Evolutionary conservation across 768 basidiomycete species (phyloP), one percentile per base, ranked within the genome.

Genomic region (Tricholoma hemisulphureum): DNA sequence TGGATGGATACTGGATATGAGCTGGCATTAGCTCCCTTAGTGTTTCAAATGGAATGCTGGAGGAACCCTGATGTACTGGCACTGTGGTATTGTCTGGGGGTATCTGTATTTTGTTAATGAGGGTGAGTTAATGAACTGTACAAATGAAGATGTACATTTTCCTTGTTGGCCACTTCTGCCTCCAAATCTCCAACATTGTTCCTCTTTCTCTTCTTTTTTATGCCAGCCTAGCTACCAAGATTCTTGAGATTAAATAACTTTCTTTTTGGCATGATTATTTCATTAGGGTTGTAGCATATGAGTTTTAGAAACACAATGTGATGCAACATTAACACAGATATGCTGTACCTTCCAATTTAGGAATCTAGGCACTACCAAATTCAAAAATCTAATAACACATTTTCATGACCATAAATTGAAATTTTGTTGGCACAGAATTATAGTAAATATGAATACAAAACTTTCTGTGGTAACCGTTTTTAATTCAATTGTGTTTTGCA

Each of bases 221-320:
- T 21, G 39, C 53, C 53, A 55, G 56, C 56, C 59, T 56, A 61
- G 9, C 32, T 54, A 11, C 60, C 57, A 43, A 58, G 57, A n/a
- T 31, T 56, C 46, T 45, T 49, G 16, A 55, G 43, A 34, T 56
- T 50, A 34, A 56, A 56, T 48, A 43, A 23, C 32, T 14, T 41
- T 55, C 26, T 55, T 31, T 39, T 23, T 18, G 54, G 37, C 54
- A 55, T 55, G n/a, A 24, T 43, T 26, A 35, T 53, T 20, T 7
- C 23, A 24, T 29, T 2, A 29, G 21, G 16, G 46, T 24, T 13
- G 21, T 29, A 23, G 21, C 7, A 16, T 49, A 31, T 51, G 49
- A 26, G 23, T 11, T 29, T 10, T 18, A 41, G 20, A 34, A 14
- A 43, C 21, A 14, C 21, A 14, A 51, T 16, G 49, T 23, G 49